Percentiles rank a stretch among this genome's conserved stretches.
Evolutionary conservation across 2,329 filamentous ascomycete genomes (phyloP).

Genomic region (Aaosphaeria pasadenensis): DNA sequence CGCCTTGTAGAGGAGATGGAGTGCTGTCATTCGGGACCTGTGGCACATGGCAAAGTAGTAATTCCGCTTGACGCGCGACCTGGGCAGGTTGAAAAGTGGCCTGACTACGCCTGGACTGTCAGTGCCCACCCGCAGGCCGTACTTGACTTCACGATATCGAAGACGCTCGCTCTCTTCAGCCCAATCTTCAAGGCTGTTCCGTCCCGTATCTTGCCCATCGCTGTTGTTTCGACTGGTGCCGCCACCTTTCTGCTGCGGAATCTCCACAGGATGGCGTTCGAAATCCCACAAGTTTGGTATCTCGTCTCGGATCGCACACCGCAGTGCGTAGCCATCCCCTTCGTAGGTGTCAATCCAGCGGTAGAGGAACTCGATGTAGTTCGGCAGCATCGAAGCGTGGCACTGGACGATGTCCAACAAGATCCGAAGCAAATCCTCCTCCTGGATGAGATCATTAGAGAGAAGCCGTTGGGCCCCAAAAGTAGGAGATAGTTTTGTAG

Average conservation of each 20-base stretch:
- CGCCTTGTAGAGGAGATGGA: slow-evolving; percentile 27
- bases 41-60: slow-evolving; percentile 31
- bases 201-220: slow-evolving; percentile 15
- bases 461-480: too few relatives aligned
- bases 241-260: slow-evolving; percentile 5
- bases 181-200: slow-evolving; percentile 18
- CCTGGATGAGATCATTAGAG: not conserved
- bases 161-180: slow-evolving; percentile 26
- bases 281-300: slow-evolving; percentile 36
- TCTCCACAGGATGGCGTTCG: slow-evolving; percentile 24
- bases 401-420: slow-evolving; percentile 31
- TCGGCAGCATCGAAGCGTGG: slow-evolving; percentile 23
- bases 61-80: slow-evolving; percentile 12
- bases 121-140: slow-evolving; percentile 18
- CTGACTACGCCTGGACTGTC: slow-evolving; percentile 9
- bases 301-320: slow-evolving; percentile 27
- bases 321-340: slow-evolving; percentile 28
- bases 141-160: slow-evolving; percentile 30
- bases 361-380: slow-evolving; percentile 35
- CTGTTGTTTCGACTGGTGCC: not conserved
- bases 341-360: slow-evolving; percentile 30
- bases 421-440: slow-evolving; percentile 21
- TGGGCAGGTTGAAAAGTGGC: slow-evolving; percentile 30
- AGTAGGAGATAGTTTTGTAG: too few relatives aligned
- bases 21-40: slow-evolving; percentile 27